A percentile compares a stretch with the other conserved stretches of the same genome.
Evolutionary conservation across 805 yeast genomes (phyloP).

Genomic region (Metschnikowia chrysomelidarum): DNA sequence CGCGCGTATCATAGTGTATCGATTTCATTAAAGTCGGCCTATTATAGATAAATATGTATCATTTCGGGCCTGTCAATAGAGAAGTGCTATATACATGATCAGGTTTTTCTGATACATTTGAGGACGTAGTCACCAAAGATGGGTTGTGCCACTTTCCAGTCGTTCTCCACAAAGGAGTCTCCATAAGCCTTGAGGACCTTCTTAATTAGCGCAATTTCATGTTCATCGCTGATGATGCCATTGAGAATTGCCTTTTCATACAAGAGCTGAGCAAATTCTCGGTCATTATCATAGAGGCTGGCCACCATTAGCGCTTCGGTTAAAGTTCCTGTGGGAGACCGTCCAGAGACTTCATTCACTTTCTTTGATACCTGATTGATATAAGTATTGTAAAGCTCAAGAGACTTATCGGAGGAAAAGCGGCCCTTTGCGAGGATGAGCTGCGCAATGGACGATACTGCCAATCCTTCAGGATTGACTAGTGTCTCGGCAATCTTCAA

Average conservation of each 20-base stretch:
- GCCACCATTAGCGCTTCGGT: slow-evolving; percentile 49
- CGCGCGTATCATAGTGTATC: too few relatives aligned
- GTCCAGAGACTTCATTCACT: slow-evolving; percentile 24
- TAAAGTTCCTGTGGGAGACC: slow-evolving; percentile 44
- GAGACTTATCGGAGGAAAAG: slow-evolving; percentile 37
- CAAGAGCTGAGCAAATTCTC: slow-evolving; percentile 53
- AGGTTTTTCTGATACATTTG: slow-evolving; percentile 9
- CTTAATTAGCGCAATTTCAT: slow-evolving; percentile 42
- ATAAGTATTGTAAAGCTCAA: slow-evolving; percentile 46
- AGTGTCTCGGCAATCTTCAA: slow-evolving; percentile 40
- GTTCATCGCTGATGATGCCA: slow-evolving; percentile 35
- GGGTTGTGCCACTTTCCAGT: slow-evolving; percentile 30
- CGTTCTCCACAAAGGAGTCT: slow-evolving; percentile 41
- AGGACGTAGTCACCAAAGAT: slow-evolving; percentile 31
- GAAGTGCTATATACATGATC: too few relatives aligned
- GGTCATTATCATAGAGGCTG: slow-evolving; percentile 43
- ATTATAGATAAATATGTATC: too few relatives aligned
- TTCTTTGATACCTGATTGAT: slow-evolving; percentile 36
- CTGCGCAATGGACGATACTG: slow-evolving; percentile 37
- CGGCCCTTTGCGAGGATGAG: slow-evolving; percentile 42
- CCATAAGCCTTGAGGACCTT: slow-evolving; percentile 48
- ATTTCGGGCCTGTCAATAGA: too few relatives aligned
- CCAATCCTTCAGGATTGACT: slow-evolving; percentile 24
- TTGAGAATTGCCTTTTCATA: slow-evolving; percentile 46
- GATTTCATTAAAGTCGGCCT: too few relatives aligned